phyloP scores from a whole-genome alignment of 2,329 filamentous ascomycete species.

The Diaporthe amygdali region DNA sequence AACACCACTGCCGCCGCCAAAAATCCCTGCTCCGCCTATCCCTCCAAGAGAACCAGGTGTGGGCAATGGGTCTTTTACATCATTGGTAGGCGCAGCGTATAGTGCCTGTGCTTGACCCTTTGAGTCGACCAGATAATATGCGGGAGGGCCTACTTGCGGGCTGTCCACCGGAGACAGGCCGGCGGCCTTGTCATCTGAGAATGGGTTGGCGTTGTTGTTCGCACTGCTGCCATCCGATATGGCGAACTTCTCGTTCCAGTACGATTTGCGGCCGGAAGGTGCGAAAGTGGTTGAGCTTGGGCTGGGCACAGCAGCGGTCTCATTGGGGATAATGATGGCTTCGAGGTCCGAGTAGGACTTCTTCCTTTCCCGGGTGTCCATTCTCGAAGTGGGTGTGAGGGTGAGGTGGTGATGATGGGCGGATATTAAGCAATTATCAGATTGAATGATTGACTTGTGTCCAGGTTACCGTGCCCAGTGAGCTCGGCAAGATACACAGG shows the following conservation, averaged over 20 bases:
- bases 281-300: not conserved
- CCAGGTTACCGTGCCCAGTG: not conserved
- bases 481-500: not conserved
- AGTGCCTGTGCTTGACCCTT: slow-evolving; percentile 20
- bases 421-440: slow-evolving; percentile 5
- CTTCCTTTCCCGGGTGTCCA: slow-evolving; percentile 7
- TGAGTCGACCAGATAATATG: slow-evolving; percentile 21
- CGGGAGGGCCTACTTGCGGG: slow-evolving; percentile 9
- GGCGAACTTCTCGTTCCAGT: slow-evolving; percentile 23
- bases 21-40: not conserved
- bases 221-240: not conserved
- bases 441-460: not conserved
- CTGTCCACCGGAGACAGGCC: slow-evolving; percentile 8
- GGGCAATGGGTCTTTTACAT: not conserved
- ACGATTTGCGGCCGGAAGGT: slow-evolving; percentile 6
- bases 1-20: not conserved
- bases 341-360: slow-evolving; percentile 23
- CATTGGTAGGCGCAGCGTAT: slow-evolving; percentile 13
- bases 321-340: slow-evolving; percentile 4
- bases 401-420: not conserved
- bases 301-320: not conserved
- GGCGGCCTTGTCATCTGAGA: not conserved
- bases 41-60: not conserved
- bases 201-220: not conserved
- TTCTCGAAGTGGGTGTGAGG: not conserved